These are phyloP conservation scores for Malania oleifera DNA, from an alignment of 164 flowering plant species.

Conservation along the genomic window DNA sequence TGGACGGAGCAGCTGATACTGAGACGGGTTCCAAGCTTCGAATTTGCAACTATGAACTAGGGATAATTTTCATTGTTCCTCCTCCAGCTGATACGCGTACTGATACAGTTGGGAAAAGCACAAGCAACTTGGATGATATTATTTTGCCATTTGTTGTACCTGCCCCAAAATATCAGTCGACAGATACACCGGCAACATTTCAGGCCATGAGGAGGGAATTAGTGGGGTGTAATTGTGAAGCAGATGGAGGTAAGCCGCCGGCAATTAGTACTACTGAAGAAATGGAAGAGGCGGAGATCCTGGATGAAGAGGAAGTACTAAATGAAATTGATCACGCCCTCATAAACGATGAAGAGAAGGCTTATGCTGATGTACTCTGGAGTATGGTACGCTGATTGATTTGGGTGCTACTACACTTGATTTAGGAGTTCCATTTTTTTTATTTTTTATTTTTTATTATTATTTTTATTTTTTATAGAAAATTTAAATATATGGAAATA, in stretches of 20 bases:
- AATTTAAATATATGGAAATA: no score
- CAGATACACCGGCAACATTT: slow-evolving; percentile 69
- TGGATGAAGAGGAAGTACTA: slow-evolving; percentile 47
- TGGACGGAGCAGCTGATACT: slow-evolving; percentile 17
- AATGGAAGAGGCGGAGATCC: slow-evolving; percentile 34
- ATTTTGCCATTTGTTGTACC: slow-evolving; percentile 74
- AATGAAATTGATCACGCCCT: slow-evolving; percentile 26
- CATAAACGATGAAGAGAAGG: slow-evolving; percentile 65
- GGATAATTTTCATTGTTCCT: slow-evolving; percentile 68
- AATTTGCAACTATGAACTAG: slow-evolving; percentile 82
- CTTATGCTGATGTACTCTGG: slow-evolving; percentile 74
- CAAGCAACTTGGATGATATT: slow-evolving; percentile 52
- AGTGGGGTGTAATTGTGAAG: slow-evolving; percentile 27
- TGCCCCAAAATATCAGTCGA: slow-evolving; percentile 58
- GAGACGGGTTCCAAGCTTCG: slow-evolving; percentile 41
- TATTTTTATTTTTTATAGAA: no score
- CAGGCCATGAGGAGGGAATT: slow-evolving; percentile 69
- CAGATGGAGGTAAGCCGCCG: slow-evolving; percentile 20
- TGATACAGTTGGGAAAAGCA: not conserved
- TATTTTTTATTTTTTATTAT: no score
- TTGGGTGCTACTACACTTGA: no score
- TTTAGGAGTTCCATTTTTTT: no score
- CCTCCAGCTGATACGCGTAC: slow-evolving; percentile 31
- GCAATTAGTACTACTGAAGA: slow-evolving; percentile 23
- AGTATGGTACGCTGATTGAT: slow-evolving; percentile 69